phyloP scores from a whole-genome alignment of 305 asterid species.

The Nicotiana rustica region DNA sequence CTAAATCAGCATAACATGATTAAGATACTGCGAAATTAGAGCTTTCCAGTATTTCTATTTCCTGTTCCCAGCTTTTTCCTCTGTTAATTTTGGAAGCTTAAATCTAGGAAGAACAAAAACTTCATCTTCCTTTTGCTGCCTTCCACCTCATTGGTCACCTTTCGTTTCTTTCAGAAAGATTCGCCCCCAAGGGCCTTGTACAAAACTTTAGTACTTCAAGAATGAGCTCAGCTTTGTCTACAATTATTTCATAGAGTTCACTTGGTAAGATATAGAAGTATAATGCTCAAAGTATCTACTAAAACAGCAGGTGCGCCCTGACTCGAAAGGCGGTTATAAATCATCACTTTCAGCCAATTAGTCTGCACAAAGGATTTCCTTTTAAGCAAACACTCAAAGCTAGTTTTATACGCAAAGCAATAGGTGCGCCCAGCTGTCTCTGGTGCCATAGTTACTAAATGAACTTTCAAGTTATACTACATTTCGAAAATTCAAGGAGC shows the following conservation, averaged over 20 bases:
- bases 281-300: neutral
- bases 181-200: neutral
- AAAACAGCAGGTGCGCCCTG: neutral
- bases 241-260: neutral
- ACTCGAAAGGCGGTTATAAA: neutral
- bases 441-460: conserved; percentile 1
- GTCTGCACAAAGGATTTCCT: neutral
- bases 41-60: neutral
- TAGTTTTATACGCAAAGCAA: neutral
- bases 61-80: neutral
- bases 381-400: neutral
- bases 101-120: conserved; percentile 3
- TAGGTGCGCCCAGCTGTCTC: neutral
- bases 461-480: conserved; percentile 11
- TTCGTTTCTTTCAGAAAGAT: neutral
- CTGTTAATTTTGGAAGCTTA: neutral
- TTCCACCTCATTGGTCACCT: conserved; percentile 3
- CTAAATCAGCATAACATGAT: neutral
- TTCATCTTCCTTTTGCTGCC: conserved; percentile 5
- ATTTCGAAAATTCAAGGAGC: conserved; percentile 11
- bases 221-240: neutral
- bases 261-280: neutral
- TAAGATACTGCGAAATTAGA: neutral
- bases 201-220: neutral
- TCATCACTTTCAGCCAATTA: neutral